phyloP scores from a whole-genome alignment of 805 yeast genomes.

The Saccharomyces jurei region DNA sequence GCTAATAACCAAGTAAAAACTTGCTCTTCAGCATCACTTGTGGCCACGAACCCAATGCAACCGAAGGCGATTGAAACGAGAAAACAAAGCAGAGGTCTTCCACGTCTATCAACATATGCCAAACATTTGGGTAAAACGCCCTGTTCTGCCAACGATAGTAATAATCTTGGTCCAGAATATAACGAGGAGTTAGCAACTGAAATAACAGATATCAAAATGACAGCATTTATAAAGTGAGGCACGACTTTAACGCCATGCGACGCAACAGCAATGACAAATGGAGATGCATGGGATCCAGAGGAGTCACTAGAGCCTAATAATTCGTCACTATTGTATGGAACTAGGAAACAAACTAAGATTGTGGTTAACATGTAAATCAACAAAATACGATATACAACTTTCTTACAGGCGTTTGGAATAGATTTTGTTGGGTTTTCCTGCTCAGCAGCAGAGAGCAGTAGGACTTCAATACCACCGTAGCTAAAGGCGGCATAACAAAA shows the following conservation, averaged over 20 bases:
- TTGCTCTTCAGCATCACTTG: constrained; percentile 44
- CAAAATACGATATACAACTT: constrained; percentile 50
- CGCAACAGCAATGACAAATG: constrained; percentile 42
- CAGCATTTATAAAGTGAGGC: constrained; percentile 51
- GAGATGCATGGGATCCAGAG: constrained; percentile 39
- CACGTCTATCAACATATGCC: constrained; percentile 40
- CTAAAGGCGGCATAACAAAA: constrained; percentile 69
- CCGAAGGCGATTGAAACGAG: constrained; percentile 40
- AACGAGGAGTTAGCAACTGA: constrained; percentile 58
- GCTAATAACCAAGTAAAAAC: constrained; percentile 73
- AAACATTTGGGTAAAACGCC: constrained; percentile 44
- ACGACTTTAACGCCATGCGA: constrained; percentile 34
- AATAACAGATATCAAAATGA: constrained; percentile 48
- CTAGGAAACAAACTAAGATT: constrained; percentile 55
- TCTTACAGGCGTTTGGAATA: constrained; percentile 52
- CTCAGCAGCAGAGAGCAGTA: constrained; percentile 68
- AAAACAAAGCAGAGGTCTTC: constrained; percentile 50
- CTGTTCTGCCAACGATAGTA: constrained; percentile 44
- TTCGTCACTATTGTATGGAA: constrained; percentile 51
- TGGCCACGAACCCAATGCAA: constrained; percentile 52
- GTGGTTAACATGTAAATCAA: constrained; percentile 49
- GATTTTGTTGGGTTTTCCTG: constrained; percentile 42
- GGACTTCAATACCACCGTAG: constrained; percentile 61
- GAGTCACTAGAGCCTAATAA: constrained; percentile 47
- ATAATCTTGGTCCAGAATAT: constrained; percentile 50